A percentile compares a stretch with the other conserved stretches of the same genome.
These are phyloP conservation scores for Pseudocercospora pini-densiflorae DNA, from an alignment of 2,329 filamentous ascomycete genomes.

Conservation along the genomic window DNA sequence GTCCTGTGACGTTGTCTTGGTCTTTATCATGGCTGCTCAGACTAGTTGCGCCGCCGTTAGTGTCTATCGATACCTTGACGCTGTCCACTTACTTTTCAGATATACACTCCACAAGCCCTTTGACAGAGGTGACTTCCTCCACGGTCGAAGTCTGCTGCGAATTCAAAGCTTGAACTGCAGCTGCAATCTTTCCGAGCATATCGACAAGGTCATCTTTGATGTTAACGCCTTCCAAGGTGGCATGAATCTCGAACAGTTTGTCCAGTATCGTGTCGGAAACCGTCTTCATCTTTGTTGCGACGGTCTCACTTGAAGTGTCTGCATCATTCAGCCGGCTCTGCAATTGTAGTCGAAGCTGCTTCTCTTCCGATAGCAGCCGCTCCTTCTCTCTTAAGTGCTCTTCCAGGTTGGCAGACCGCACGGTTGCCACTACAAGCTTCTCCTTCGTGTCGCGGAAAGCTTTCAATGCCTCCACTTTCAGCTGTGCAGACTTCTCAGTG, in stretches of 20 bases:
- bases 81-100: constrained; percentile 22
- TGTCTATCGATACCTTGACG: background rate
- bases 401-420: constrained; percentile 27
- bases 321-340: constrained; percentile 26
- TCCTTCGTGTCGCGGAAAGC: constrained; percentile 22
- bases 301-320: constrained; percentile 11
- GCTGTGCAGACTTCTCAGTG: constrained; percentile 22
- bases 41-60: background rate
- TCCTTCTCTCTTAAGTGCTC: constrained; percentile 29
- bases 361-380: constrained; percentile 31
- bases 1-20: background rate
- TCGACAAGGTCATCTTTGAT: constrained; percentile 15
- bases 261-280: constrained; percentile 26
- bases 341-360: constrained; percentile 28
- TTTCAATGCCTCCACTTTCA: constrained; percentile 27
- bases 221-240: constrained; percentile 15
- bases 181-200: constrained; percentile 24
- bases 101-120: constrained; percentile 26
- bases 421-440: constrained; percentile 22
- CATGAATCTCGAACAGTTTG: constrained; percentile 32
- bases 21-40: background rate
- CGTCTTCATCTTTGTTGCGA: constrained; percentile 22
- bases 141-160: constrained; percentile 23
- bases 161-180: constrained; percentile 29
- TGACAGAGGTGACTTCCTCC: constrained; percentile 28